Percentiles rank a stretch among this genome's conserved stretches.
phyloP scores from a whole-genome alignment of 805 yeast species.

The Zygotorulaspora florentina region DNA sequence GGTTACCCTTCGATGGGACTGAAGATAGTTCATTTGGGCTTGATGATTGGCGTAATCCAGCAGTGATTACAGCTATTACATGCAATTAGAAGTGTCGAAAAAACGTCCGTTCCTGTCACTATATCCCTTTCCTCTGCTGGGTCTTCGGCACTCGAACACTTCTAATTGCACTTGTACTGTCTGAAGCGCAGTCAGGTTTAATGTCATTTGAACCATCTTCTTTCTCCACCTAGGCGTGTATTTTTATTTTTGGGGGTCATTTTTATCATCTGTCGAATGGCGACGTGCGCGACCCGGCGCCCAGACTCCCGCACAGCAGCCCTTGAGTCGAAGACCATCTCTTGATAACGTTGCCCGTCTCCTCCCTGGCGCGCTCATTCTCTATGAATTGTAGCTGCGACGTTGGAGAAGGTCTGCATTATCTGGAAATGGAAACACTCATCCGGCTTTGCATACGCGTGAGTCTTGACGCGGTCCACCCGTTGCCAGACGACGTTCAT shows the following conservation, averaged over 20 bases:
- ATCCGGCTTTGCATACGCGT: too few relatives aligned
- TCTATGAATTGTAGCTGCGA: slow-evolving; percentile 7
- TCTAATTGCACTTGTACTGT: slow-evolving; percentile 18
- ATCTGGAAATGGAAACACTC: too few relatives aligned
- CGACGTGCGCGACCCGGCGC: neutral
- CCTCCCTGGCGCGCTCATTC: slow-evolving; percentile 10
- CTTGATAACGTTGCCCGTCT: neutral
- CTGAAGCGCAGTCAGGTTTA: slow-evolving; percentile 37
- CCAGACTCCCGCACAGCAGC: neutral
- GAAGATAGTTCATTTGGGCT: slow-evolving; percentile 35
- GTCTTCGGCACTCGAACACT: slow-evolving; percentile 2
- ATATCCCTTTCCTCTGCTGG: slow-evolving; percentile 2
- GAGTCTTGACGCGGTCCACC: too few relatives aligned
- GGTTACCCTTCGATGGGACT: slow-evolving; percentile 10
- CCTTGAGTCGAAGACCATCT: neutral
- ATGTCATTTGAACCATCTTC: slow-evolving; percentile 27
- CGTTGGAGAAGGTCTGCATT: slow-evolving; percentile 1
- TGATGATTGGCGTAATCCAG: slow-evolving; percentile 46
- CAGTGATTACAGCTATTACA: slow-evolving; percentile 35
- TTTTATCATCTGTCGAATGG: neutral
- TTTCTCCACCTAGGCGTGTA: slow-evolving; percentile 7
- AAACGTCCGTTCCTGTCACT: neutral
- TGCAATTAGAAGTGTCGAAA: slow-evolving; percentile 1
- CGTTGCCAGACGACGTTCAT: neutral
- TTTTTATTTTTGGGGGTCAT: neutral